Base-by-base conservation (phyloP, 2,329 filamentous ascomycete species). In the Trichothecium sympodiale region DNA sequence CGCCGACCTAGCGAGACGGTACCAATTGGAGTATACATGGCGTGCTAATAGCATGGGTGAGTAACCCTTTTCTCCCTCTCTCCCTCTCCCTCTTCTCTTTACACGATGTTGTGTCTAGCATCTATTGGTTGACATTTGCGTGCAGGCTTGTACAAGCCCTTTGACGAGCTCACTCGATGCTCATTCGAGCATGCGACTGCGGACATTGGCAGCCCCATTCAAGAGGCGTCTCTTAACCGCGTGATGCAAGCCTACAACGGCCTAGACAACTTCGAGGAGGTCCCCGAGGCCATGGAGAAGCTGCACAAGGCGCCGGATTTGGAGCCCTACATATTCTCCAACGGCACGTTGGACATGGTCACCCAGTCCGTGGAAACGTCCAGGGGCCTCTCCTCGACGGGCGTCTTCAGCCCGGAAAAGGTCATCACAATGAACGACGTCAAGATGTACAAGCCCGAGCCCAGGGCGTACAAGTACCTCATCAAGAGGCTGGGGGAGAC, bases 11-110 rank as follows among this genome's bases (percentile, higher is more conserved):
- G 85, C 81, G 72, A 65, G 82, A 38, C 67, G 69, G 20, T 80
- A 80, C 48, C 82, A 87, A 54, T 62, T 87, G 8, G 82, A 86
- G 55, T 88, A 86, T 47, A 84, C 81, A 28, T 87, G 79, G 79
- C 65, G 82, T 35, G 57, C 80, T 43, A 86, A 78, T 48, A 79
- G 74, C 63, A 87, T 87, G 81, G 69, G 82, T 81, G 60, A 41
- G 61, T n/a, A n/a, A n/a, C n/a, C n/a, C n/a, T n/a, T n/a, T n/a
- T n/a, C n/a, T n/a, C n/a, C n/a, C n/a, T n/a, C n/a, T n/a, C n/a
- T n/a, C n/a, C n/a, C n/a, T n/a, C n/a, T n/a, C n/a, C n/a, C n/a
- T n/a, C 5, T 17, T 9, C 9, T n/a, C 8, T 31, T n/a, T 31
- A 29, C 35, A 27, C 3, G 8, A 17, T 29, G 20, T 7, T 14